A percentile compares a stretch with the other conserved stretches of the same genome.
These are phyloP conservation scores for Aspergillus persii DNA, from an alignment of 2,329 filamentous ascomycete species.

Conservation along the genomic window DNA sequence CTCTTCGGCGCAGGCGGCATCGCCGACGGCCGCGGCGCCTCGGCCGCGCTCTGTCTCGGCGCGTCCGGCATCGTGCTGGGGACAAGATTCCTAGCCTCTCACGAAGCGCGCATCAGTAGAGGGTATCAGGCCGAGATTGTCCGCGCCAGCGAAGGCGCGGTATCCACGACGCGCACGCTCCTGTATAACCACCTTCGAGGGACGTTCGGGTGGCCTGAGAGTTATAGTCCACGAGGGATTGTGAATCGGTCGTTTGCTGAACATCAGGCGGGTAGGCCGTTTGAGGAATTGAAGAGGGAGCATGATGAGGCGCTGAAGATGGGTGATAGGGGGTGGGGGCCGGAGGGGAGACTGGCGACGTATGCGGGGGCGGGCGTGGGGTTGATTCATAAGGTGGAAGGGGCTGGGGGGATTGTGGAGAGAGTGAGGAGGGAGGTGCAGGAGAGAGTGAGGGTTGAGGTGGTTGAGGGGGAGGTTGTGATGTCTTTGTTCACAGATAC, in stretches of 20 bases:
- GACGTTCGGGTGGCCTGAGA: constrained; percentile 58
- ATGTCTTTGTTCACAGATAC: too few species aligned
- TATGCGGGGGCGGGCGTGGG: constrained; percentile 51
- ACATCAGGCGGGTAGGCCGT: constrained; percentile 39
- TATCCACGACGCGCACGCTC: constrained; percentile 50
- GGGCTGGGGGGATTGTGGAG: constrained; percentile 41
- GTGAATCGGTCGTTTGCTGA: constrained; percentile 56
- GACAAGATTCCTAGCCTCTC: constrained; percentile 59
- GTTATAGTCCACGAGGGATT: constrained; percentile 59
- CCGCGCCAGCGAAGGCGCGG: constrained; percentile 51
- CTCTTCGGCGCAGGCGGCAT: constrained; percentile 56
- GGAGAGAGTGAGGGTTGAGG: not conserved
- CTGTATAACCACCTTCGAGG: constrained; percentile 57
- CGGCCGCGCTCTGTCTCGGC: constrained; percentile 52
- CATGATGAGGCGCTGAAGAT: constrained; percentile 42
- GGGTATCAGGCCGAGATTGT: constrained; percentile 56
- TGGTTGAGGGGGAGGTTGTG: not conserved
- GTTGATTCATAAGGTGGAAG: constrained; percentile 41
- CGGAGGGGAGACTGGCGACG: constrained; percentile 49
- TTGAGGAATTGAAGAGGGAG: constrained; percentile 46
- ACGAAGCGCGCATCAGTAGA: constrained; percentile 50
- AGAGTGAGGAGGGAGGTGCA: constrained; percentile 6
- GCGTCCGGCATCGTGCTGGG: constrained; percentile 60
- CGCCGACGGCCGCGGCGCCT: constrained; percentile 51
- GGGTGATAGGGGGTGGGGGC: constrained; percentile 50